Conservation (phyloP, 148 eudicot genomes). For the Euryodendron excelsum region DNA sequence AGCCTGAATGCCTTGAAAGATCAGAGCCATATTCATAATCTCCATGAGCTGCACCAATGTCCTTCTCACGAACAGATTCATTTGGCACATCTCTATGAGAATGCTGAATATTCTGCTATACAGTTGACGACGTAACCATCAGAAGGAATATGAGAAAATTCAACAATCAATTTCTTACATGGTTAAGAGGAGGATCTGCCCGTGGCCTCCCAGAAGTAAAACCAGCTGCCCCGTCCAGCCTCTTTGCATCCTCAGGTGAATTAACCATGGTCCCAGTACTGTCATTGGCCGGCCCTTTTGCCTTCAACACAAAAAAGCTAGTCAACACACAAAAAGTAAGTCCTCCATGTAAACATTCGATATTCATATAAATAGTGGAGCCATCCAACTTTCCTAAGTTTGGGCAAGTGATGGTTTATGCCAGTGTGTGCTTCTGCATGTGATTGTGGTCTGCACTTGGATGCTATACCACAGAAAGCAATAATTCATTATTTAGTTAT, state of each 20-base stretch:
- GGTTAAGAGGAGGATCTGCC: slow-evolving; percentile 48
- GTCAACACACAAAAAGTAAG: slow-evolving; percentile 14
- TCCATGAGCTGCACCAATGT: slow-evolving; percentile 41
- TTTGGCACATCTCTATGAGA: slow-evolving; percentile 40
- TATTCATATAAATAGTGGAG: neutral
- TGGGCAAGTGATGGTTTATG: neutral
- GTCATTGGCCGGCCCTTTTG: slow-evolving; percentile 40
- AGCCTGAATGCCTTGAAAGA: slow-evolving; percentile 42
- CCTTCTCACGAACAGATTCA: slow-evolving; percentile 45
- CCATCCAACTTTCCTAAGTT: neutral
- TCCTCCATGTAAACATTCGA: neutral
- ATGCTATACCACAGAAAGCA: neutral
- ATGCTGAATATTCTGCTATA: slow-evolving; percentile 43
- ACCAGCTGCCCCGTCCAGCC: slow-evolving; percentile 36
- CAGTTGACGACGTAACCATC: slow-evolving; percentile 1
- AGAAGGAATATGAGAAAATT: neutral
- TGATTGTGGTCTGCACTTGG: neutral
- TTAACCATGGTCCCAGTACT: slow-evolving; percentile 30
- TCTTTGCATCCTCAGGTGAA: slow-evolving; percentile 43
- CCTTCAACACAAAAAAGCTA: slow-evolving; percentile 37
- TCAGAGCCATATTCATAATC: slow-evolving; percentile 51
- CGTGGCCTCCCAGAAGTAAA: slow-evolving; percentile 41
- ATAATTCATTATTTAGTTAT: neutral
- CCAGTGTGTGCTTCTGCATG: neutral
- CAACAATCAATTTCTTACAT: slow-evolving; percentile 17